phyloP scores from a whole-genome alignment of 2,329 filamentous ascomycete species.

The Aspergillus spinulosporus region DNA sequence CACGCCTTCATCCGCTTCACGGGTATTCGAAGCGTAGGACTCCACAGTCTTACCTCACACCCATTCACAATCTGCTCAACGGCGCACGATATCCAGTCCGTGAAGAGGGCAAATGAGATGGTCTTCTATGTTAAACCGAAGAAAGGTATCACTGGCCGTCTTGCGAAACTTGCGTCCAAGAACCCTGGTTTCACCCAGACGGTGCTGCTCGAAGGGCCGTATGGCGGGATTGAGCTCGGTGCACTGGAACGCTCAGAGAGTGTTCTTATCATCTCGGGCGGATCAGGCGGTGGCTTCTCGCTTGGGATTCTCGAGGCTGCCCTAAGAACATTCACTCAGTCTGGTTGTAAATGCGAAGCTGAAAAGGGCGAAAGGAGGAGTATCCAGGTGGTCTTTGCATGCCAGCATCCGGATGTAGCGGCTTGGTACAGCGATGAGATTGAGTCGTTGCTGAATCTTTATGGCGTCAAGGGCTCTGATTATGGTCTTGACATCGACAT shows the following conservation, averaged over 20 bases:
- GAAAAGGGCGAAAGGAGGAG: neutral
- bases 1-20: constrained; percentile 57
- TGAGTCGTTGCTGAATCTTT: neutral
- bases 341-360: neutral
- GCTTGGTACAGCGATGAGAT: constrained; percentile 17
- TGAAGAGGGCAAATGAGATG: constrained; percentile 39
- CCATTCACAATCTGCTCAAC: constrained; percentile 59
- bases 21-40: constrained; percentile 28
- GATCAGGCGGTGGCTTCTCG: constrained; percentile 57
- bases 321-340: constrained; percentile 16
- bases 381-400: constrained; percentile 21
- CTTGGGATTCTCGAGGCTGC: constrained; percentile 51
- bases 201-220: constrained; percentile 60
- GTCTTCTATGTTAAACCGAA: constrained; percentile 56
- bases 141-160: constrained; percentile 51
- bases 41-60: constrained; percentile 51
- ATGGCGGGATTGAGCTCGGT: constrained; percentile 49
- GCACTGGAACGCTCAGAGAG: constrained; percentile 44
- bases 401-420: constrained; percentile 1
- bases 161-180: constrained; percentile 44
- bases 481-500: constrained; percentile 13
- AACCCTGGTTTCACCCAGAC: constrained; percentile 41
- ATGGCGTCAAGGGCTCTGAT: neutral
- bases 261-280: constrained; percentile 55
- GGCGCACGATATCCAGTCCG: constrained; percentile 29